Percentiles rank a stretch among this genome's conserved stretches.
Evolutionary conservation across 306 rosid genomes (phyloP).

Genomic region (Prunus fruticosa): DNA sequence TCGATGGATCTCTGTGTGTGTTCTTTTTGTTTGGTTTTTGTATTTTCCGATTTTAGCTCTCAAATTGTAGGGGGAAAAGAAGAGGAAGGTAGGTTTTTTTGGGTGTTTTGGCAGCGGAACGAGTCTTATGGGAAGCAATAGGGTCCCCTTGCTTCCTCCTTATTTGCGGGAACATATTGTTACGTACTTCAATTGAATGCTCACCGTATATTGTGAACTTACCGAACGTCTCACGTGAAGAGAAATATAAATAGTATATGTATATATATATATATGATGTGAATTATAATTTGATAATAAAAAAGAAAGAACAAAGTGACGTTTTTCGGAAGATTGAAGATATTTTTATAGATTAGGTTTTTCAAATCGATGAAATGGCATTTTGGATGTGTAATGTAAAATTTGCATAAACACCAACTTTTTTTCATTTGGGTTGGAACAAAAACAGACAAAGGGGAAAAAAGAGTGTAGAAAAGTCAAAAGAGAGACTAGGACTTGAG

Average conservation of each 20-base stretch:
- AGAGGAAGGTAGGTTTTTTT: not conserved
- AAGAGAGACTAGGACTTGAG: not conserved
- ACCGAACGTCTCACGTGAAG: not conserved
- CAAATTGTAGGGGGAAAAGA: not conserved
- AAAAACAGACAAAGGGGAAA: too few relatives aligned
- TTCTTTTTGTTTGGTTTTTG: not conserved
- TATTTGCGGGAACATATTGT: not conserved
- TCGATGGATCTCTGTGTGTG: not conserved
- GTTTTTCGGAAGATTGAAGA: too few relatives aligned
- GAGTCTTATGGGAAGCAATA: conserved; percentile 27
- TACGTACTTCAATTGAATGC: not conserved
- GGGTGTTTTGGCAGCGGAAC: conserved; percentile 16
- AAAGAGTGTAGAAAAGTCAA: not conserved
- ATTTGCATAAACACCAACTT: not conserved
- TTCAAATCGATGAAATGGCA: not conserved
- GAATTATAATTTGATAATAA: too few relatives aligned
- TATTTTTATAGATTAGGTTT: too few relatives aligned
- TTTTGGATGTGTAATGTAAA: not conserved
- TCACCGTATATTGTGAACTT: not conserved
- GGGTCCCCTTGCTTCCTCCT: not conserved
- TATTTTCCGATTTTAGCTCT: not conserved
- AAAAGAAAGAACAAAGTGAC: too few relatives aligned
- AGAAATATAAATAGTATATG: not conserved
- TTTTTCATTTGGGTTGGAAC: not conserved
- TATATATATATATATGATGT: too few relatives aligned